Base-by-base conservation (phyloP, 2,329 filamentous ascomycete species). In the Neopestalotiopsis rosae region DNA sequence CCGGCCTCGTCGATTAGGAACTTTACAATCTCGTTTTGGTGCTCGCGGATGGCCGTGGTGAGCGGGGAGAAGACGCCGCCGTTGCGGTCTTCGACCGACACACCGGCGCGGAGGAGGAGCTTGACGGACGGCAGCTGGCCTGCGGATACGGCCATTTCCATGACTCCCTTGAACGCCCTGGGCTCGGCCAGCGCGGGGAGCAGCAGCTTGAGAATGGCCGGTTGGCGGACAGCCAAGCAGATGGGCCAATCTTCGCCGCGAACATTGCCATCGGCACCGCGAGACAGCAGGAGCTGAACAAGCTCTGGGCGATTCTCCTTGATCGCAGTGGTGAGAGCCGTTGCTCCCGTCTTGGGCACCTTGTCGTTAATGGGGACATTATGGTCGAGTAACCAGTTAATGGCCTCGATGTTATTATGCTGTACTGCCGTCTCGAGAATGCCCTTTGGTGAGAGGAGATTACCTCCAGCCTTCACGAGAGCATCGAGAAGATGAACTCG, bases 31-130 rank as follows among this genome's bases (percentile, higher is more conserved):
- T 87, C 85, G 59, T 85, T 87, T 72, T 85, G 84, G 32, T 88
- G 82, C 77, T 92, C 90, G 13, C 90, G 88, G 68, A 92, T 88
- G 9, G 89, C 89, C 0, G 89, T 91, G 0, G 90, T 92, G 4
- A 92, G 84, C 0, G 90, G 89, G 0, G 89, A 91, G 81, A 93
- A 93, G 63, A 92, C 91, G 66, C 91, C 91, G 24, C 90, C 90
- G 75, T 91, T 92, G 80, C 90, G 90, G 79, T 92, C 91, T 77
- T 92, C 90, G 67, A 92, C 89, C 56, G 85, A 90, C 20, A 92
- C 87, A 14, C 91, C 91, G 0, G 90, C 89, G 17, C 82, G 83
- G 17, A 92, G 82, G 42, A 92, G 84, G 61, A 92, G 79, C 79
- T 91, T 91, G 78, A 93, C 84, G 45, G 87, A 90, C 69, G 91